Evolutionary conservation across 2,329 filamentous ascomycete species (phyloP).

Genomic region (Fusarium sp.): DNA sequence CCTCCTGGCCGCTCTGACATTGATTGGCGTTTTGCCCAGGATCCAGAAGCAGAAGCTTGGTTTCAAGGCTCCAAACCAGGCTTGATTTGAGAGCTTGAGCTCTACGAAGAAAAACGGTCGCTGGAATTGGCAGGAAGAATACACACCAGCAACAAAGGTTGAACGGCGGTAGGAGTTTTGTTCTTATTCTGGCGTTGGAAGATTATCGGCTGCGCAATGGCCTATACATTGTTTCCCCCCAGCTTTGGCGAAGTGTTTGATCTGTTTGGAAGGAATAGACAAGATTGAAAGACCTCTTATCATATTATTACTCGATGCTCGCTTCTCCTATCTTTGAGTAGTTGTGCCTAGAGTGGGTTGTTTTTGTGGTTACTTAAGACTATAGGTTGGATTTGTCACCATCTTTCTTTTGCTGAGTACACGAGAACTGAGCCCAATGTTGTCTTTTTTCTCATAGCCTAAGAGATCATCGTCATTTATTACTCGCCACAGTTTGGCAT

Average conservation of each 20-base stretch:
- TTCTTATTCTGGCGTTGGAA: not conserved
- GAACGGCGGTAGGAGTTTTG: not conserved
- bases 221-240: not conserved
- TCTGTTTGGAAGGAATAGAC: not conserved
- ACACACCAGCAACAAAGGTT: not conserved
- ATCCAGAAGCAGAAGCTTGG: conserved; percentile 88
- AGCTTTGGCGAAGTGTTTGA: not conserved
- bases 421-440: not conserved
- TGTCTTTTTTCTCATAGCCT: not conserved
- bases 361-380: not conserved
- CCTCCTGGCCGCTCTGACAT: conserved; percentile 72
- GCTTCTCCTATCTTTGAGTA: not conserved
- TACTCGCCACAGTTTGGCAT: not conserved
- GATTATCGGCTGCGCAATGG: not conserved
- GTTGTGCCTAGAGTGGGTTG: no score
- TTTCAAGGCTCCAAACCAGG: conserved; percentile 37
- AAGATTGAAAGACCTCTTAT: not conserved
- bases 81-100: conserved; percentile 6
- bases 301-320: not conserved
- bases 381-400: not conserved
- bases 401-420: not conserved
- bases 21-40: conserved; percentile 80
- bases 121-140: not conserved
- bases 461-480: not conserved
- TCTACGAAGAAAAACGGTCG: not conserved